Evolutionary conservation across 495 filamentous ascomycete species (phyloP), one percentile per base, ranked within the genome.

Genomic region (Aspergillus biplanus): DNA sequence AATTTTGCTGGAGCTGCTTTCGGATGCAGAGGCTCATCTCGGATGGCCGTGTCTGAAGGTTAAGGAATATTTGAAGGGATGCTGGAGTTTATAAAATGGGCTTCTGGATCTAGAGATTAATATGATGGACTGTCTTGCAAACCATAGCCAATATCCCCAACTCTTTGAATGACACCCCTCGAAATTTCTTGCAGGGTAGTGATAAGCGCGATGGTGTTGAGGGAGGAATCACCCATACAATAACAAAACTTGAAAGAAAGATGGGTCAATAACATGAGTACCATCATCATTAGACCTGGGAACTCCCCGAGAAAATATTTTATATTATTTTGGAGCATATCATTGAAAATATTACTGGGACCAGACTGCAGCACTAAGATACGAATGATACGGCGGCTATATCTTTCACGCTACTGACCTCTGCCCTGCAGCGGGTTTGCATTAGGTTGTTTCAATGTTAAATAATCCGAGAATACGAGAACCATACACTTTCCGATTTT

Each of bases 381-480:
- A 44, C n/a, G 39, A 44, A 44, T 44, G n/a, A n/a, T n/a, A 44
- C 39, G 39, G 39, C 39, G 39, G 39, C 39, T 44, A 44, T 44
- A n/a, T 11, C 3, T 44, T 5, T 44, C 8, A n/a, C 39, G 39
- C 39, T 44, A 44, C 11, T 44, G 39, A 44, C 39, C n/a, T 44
- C 39, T 11, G 39, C 39, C 39, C n/a, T 8, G 7, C 4, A 44
- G 39, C 7, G 39, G 39, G 39, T 44, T 44, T 44, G 39, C 39
- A 44, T 44, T 44, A 44, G 39, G 39, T 9, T 44, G 39, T 44
- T 44, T 44, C 39, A 44, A 44, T 44, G n/a, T 44, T n/a, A 44
- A 44, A 12, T 44, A 5, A 11, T 44, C 39, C 39, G 12, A 6
- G n/a, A 44, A 44, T 44, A 44, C 39, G 39, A 44, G 39, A 44